Conservation (phyloP, 2,329 filamentous ascomycete genomes). For the Aspergillus sp. region DNA sequence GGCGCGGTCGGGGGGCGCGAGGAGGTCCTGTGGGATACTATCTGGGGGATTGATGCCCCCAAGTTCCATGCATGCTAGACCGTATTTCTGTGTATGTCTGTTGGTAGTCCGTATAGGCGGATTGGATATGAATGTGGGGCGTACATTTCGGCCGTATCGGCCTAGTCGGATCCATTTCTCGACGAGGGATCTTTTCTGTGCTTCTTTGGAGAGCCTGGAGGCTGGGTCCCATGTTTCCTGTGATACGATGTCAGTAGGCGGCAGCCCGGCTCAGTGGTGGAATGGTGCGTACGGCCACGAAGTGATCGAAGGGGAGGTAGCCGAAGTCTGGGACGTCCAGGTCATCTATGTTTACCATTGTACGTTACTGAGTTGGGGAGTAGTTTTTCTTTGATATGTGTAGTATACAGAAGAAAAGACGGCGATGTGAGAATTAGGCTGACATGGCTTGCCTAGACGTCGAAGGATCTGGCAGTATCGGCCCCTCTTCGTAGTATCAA, state of each 20-base stretch:
- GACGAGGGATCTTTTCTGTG: slow-evolving; percentile 14
- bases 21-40: slow-evolving; percentile 10
- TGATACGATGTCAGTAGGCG: not conserved
- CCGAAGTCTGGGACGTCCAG: slow-evolving; percentile 1
- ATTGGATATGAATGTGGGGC: not conserved
- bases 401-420: not conserved
- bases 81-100: not conserved
- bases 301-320: slow-evolving; percentile 7
- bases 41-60: not conserved
- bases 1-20: slow-evolving; percentile 10
- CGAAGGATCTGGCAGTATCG: too few species aligned
- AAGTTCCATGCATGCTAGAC: not conserved
- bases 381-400: not conserved
- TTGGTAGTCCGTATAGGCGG: not conserved
- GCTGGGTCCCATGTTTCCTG: slow-evolving; percentile 16
- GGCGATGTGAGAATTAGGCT: not conserved
- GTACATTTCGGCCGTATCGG: slow-evolving; percentile 15
- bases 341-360: not conserved
- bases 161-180: slow-evolving; percentile 16
- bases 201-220: slow-evolving; percentile 10
- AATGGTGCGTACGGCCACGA: not conserved
- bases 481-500: too few species aligned
- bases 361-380: not conserved
- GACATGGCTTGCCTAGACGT: not conserved
- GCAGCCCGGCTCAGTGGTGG: not conserved